Conservation (phyloP, 108 stramenopile genomes). For the Pseudonitzschia delicatissima region DNA sequence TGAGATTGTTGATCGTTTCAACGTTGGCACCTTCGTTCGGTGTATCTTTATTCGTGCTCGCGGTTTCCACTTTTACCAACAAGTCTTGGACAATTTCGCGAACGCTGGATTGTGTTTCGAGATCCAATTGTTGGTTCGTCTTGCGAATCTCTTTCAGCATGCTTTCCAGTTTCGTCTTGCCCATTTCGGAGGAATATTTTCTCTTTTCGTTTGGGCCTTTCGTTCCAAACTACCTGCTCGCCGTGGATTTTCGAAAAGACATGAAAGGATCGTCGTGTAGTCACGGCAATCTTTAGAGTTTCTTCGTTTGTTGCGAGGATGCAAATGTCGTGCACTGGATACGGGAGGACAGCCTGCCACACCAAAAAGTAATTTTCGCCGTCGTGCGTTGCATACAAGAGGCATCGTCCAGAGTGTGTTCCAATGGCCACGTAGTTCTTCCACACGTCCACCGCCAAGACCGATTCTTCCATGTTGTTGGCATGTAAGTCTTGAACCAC, state of each 20-base stretch:
- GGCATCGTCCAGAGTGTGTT: conserved; percentile 30
- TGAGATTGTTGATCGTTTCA: not conserved
- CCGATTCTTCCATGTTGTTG: conserved; percentile 38
- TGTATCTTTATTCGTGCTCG: not conserved
- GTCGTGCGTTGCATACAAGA: conserved; percentile 26
- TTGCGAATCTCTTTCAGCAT: conserved; percentile 14
- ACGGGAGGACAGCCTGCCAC: conserved; percentile 44
- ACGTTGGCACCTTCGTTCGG: not conserved
- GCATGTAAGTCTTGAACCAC: conserved; percentile 36
- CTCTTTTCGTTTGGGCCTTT: too few species aligned
- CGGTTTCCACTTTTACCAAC: not conserved
- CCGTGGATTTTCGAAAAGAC: too few species aligned
- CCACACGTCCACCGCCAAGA: conserved; percentile 36
- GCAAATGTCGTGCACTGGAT: conserved; percentile 40
- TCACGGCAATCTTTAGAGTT: conserved; percentile 18
- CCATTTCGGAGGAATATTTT: conserved; percentile 18
- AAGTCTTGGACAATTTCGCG: not conserved
- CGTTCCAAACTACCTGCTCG: too few species aligned
- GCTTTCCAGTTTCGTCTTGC: not conserved
- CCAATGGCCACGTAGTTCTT: conserved; percentile 34
- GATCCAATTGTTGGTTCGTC: not conserved
- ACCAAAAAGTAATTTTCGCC: conserved; percentile 12
- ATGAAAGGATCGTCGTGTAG: conserved; percentile 40
- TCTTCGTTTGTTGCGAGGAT: not conserved
- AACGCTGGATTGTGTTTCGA: not conserved